These are phyloP conservation scores for Saccharum spontaneum DNA, from an alignment of 176 grass and related monocot genomes.

Conservation along the genomic window DNA sequence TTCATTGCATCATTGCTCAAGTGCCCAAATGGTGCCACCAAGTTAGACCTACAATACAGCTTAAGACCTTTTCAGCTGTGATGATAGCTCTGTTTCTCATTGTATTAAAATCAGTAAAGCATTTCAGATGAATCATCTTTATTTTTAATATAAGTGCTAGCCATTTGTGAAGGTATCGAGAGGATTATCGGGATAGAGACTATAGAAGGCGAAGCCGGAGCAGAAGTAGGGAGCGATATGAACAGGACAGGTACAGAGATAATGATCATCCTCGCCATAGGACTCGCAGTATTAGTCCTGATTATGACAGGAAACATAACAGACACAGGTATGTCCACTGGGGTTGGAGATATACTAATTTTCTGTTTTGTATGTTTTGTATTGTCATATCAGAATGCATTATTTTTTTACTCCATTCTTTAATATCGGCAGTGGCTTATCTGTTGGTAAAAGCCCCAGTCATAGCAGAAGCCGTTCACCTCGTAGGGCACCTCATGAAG, in stretches of 20 bases:
- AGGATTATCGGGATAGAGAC: slow-evolving; percentile 55
- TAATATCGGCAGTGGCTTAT: slow-evolving; percentile 48
- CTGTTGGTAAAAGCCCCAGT: slow-evolving; percentile 41
- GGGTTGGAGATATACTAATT: background rate
- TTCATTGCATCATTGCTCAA: background rate
- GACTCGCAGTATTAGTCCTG: slow-evolving; percentile 54
- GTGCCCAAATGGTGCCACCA: background rate
- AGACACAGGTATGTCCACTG: slow-evolving; percentile 24
- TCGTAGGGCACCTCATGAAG: slow-evolving; percentile 26
- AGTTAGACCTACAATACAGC: background rate
- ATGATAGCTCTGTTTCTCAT: background rate
- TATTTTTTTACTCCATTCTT: background rate
- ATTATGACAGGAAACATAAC: slow-evolving; percentile 50
- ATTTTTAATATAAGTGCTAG: background rate
- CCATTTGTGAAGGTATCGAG: slow-evolving; percentile 32
- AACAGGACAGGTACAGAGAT: slow-evolving; percentile 43
- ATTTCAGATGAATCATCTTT: background rate
- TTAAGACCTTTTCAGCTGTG: background rate
- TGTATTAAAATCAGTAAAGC: background rate
- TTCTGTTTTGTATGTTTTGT: background rate
- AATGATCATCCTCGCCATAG: slow-evolving; percentile 22
- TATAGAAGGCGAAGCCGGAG: slow-evolving; percentile 42
- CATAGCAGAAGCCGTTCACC: slow-evolving; percentile 50
- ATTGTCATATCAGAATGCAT: background rate
- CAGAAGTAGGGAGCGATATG: slow-evolving; percentile 41